Evolutionary conservation across 2,329 filamentous ascomycete species (phyloP), one percentile per base, ranked within the genome.

Genomic region (Hypoxylon sp.): DNA sequence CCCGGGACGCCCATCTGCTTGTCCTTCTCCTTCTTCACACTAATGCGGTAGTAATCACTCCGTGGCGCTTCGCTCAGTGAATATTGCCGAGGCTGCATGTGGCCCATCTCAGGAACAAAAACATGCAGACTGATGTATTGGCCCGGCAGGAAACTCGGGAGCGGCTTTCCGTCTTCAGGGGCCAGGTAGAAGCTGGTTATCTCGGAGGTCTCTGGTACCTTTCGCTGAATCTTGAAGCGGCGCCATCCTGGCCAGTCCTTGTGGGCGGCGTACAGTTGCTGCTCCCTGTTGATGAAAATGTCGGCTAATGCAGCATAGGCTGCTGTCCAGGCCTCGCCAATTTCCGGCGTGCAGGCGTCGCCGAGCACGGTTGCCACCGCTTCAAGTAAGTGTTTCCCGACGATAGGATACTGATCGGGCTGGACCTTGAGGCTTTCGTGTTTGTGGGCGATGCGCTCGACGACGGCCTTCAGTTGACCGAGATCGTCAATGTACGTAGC

Each of bases 401-500:
- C 91, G 32, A 93, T 85, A 57, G 83, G 80, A 76, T 94, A 94
- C 58, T 93, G 89, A 21, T 89, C 90, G 0, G 91, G 84, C 69
- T 83, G 81, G 74, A 94, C 86, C 75, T 87, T 88, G n/a, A 94
- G 84, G 1, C 88, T 91, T 23, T 85, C 90, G 75, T 94, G 92
- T 81, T 93, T 94, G 74, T 93, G 88, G 63, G 89, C 90, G 70
- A 95, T 93, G 73, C 90, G 86, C 78, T 93, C 89, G 13, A 88
- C 82, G 34, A 81, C 81, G 32, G 86, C 83, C 11, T 77, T 77
- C 3, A 94, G 83, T 19, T 82, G 86, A 50, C 84, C 85, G 0
- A 93, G 84, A 75, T 93, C 85, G 78, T 93, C 90, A 75, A 94
- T 91, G 78, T 93, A 85, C 34, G 84, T 81, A 52, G 92, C 92